Evolutionary conservation across 495 filamentous ascomycete species (phyloP), one percentile per base, ranked within the genome.

Genomic region (Melanomma pulvis-pyrius): DNA sequence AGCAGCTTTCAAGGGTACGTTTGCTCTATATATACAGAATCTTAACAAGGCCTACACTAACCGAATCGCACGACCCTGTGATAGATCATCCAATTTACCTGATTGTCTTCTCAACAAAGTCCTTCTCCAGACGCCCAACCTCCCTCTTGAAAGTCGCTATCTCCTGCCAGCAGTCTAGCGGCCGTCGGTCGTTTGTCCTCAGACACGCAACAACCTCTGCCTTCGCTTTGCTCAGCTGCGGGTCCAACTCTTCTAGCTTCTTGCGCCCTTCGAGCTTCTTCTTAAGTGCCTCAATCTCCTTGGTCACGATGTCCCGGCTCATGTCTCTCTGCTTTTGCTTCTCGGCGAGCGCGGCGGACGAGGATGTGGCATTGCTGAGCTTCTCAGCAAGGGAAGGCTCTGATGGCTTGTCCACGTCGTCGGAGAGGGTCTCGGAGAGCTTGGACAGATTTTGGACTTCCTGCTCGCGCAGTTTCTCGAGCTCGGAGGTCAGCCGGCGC

Each of bases 81-180:
- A 17, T 7, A 24, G 11, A 1, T 19, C 51, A 22, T 24, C n/a
- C 4, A 39, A 12, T 21, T 71, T 58, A 74, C 50, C 71, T 56
- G 49, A 94, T 84, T 66, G 94, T 88, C 78, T 87, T 90, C 71
- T 93, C 87, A 47, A 98, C 88, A 84, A 96, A 98, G 21, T 82
- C 83, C 76, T 85, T 88, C 82, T 98, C 93, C 77, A 97, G 74
- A 74, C 80, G 83, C 52, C 91, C 84, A 29, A 97, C 92, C 81
- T 96, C 92, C 70, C 82, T 82, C 83, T 90, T 94, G 72, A 98
- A 98, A 29, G 79, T 82, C 77, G 92, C 90, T 21, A 98, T 93
- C 83, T 98, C 96, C 77, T 86, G 83, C 89, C 91, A 98, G 83
- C 94, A 98, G 82, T 98, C 88, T 75, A 98, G 78, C 74, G 94